Evolutionary conservation across 2,329 filamentous ascomycete species (phyloP), one percentile per base, ranked within the genome.

Genomic region (Eutypella sp.): DNA sequence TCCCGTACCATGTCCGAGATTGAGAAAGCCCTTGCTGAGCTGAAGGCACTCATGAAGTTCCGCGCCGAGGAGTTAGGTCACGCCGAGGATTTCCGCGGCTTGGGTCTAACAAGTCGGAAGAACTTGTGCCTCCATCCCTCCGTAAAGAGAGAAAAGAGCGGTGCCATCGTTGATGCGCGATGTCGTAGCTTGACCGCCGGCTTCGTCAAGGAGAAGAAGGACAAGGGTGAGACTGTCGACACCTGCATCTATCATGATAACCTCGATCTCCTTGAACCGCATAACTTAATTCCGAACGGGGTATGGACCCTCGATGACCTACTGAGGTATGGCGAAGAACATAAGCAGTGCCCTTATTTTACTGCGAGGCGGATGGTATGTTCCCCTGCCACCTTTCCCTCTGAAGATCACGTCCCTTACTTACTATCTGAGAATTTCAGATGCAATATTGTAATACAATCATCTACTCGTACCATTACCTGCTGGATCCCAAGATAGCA

Each of bases 1-100:
- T 99, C 93, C 52, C 90, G 93, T 83, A 99, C 93, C 46, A 99
- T 99, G 91, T 99, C 93, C 31, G 93, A 99, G 71, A 99, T 99
- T 60, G 93, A 99, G 65, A 99, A 99, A 70, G 93, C 95, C 0
- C 70, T 99, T 43, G 88, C 89, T 9, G 93, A 99, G 67, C 67
- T 99, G 57, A 90, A 93, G 65, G 84, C 84, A 20, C 70, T 99
- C 44, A 99, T 99, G 91, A 95, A 95, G 63, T 97, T 96, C 62
- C 86, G 93, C 15, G 74, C 89, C 5, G 80, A 96, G 52, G 82
- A 96, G 65, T 78, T 99, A n/a, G 93, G 93, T 1, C 76, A 85
- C 48, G 85, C 86, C 52, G 93, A 99, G 67, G 92, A 99, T 16
- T 99, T 99, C 57, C 80, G 93, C 42, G 93, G 89, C 0, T 74